These are phyloP conservation scores for Talaromyces sp. DNA, from an alignment of 2,329 filamentous ascomycete species.

Conservation along the genomic window DNA sequence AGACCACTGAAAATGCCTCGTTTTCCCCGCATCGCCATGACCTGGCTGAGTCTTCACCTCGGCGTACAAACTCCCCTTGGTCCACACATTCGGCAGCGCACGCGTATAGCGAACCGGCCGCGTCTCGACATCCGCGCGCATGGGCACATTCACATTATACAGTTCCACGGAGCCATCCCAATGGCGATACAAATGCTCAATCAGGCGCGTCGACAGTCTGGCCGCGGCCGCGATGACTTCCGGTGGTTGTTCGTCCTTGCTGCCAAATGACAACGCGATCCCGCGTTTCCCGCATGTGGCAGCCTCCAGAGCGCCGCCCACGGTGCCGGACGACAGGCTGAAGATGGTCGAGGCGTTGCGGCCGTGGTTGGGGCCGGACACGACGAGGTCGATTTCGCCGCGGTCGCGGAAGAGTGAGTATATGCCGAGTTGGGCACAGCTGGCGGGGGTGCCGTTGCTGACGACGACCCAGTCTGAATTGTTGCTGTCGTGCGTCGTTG, in stretches of 20 bases:
- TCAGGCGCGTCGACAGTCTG: constrained; percentile 63
- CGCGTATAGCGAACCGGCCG: constrained; percentile 68
- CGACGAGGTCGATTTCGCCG: constrained; percentile 65
- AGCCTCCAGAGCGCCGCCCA: constrained; percentile 71
- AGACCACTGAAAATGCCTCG: constrained; percentile 86
- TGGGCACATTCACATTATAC: constrained; percentile 80
- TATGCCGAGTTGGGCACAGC: constrained; percentile 70
- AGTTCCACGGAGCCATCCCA: constrained; percentile 70
- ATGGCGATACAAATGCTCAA: constrained; percentile 66
- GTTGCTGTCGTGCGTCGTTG: constrained; percentile 37
- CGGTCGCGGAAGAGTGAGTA: constrained; percentile 67
- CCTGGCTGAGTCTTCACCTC: constrained; percentile 59
- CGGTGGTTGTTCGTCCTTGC: constrained; percentile 70
- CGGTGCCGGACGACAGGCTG: constrained; percentile 66
- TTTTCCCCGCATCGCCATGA: neutral
- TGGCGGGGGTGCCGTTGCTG: constrained; percentile 70
- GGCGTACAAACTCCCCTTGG: constrained; percentile 69
- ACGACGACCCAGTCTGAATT: constrained; percentile 61
- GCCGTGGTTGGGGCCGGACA: constrained; percentile 73
- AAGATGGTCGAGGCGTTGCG: constrained; percentile 74
- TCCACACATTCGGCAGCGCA: constrained; percentile 85
- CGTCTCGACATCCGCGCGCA: constrained; percentile 64
- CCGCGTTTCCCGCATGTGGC: constrained; percentile 62
- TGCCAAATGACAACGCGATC: constrained; percentile 80
- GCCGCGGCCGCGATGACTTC: constrained; percentile 69